Base-by-base conservation (phyloP, 2,329 filamentous ascomycete species). In the Beauveria australis region DNA sequence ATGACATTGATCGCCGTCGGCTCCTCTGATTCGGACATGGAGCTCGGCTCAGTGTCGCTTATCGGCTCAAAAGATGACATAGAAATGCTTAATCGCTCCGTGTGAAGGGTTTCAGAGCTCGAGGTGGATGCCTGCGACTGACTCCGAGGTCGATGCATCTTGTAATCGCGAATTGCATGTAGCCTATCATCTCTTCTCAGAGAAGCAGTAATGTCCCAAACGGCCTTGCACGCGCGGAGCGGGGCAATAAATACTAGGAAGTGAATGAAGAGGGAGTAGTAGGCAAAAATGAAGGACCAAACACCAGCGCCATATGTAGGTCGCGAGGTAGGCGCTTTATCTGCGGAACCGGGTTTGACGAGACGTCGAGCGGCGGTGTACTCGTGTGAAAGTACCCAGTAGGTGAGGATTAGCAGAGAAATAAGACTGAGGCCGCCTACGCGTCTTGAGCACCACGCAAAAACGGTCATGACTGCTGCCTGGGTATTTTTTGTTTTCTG, bases 251-350 rank as follows among this genome's bases (percentile, higher is more conserved):
- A 81, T 66, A 88, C 85, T 59, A 88, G 75, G 59, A 84, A 61
- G 70, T 90, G 87, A 60, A 89, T 81, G 40, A 87, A 69, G 19
- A 89, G 75, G 57, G 81, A 84, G 72, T 89, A 90, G 67, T 83
- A 85, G 54, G 85, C 79, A 67, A 87, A 88, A 33, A 83, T 37
- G 53, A 77, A 70, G 16, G 81, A 82, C 76, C 75, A 82, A 53
- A 78, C 67, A 37, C 81, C 79, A 44, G 74, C 78, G 30, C 79
- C 79, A 43, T 73, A 67, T 1, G 3, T 70, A 64, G 3, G 68
- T 65, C 16, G 71, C 10, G 44, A 54, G 68, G 49, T 73, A 68
- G 64, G 71, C 64, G 54, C 67, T 67, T 56, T 54, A 16, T 41
- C 52, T 7, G 51, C 1, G 18, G 56, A n/a, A 18, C 24, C 51